These are phyloP conservation scores for Coniochaeta sp. DNA, from an alignment of 2,329 filamentous ascomycete species.

Conservation along the genomic window DNA sequence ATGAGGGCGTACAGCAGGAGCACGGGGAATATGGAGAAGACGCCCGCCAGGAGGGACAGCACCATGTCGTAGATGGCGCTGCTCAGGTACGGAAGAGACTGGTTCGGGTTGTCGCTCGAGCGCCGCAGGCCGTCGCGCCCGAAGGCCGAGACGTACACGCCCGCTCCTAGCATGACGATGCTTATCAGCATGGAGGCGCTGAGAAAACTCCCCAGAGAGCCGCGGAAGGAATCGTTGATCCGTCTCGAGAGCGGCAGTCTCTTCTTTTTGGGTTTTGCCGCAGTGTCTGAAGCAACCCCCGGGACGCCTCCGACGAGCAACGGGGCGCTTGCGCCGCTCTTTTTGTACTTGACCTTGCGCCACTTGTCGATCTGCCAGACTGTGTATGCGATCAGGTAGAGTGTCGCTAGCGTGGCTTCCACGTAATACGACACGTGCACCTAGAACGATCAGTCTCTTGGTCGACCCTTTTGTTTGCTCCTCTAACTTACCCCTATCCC, in stretches of 20 bases:
- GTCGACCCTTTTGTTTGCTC: background rate
- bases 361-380: constrained; percentile 6
- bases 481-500: constrained; percentile 11
- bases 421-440: constrained; percentile 11
- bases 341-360: background rate
- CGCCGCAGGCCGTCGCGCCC: background rate
- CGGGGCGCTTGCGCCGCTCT: background rate
- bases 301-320: background rate
- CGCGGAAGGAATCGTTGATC: constrained; percentile 17
- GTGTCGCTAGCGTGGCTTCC: constrained; percentile 10
- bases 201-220: constrained; percentile 16
- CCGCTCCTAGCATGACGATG: constrained; percentile 12
- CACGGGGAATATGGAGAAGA: constrained; percentile 10
- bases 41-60: constrained; percentile 9
- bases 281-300: background rate
- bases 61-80: constrained; percentile 13
- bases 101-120: background rate
- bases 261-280: background rate
- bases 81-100: constrained; percentile 7
- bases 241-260: constrained; percentile 6
- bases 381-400: constrained; percentile 10
- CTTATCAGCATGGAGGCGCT: constrained; percentile 9
- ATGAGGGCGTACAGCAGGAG: constrained; percentile 10
- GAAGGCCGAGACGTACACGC: constrained; percentile 9
- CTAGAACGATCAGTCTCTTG: background rate